phyloP scores from a whole-genome alignment of 1,284 basidiomycete species.

The Ceratobasidium sp. region DNA sequence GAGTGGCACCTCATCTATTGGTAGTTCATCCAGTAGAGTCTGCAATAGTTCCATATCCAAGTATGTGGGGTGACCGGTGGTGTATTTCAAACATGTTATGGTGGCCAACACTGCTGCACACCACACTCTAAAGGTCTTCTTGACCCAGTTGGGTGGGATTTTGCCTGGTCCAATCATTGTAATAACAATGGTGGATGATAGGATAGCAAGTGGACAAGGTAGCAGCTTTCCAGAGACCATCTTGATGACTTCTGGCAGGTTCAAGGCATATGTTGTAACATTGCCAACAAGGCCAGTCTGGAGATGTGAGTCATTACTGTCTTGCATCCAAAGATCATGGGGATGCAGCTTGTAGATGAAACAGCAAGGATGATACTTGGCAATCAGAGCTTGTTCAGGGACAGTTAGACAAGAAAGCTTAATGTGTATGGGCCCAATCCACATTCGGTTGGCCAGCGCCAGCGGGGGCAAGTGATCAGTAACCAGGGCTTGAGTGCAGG shows the following conservation, averaged over 20 bases:
- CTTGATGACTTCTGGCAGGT: conserved; percentile 50
- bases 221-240: conserved; percentile 57
- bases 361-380: conserved; percentile 51
- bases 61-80: conserved; percentile 23
- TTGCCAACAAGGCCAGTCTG: conserved; percentile 56
- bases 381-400: conserved; percentile 54
- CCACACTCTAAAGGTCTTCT: conserved; percentile 53
- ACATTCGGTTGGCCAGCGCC: conserved; percentile 57
- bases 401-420: conserved; percentile 53
- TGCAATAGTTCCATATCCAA: conserved; percentile 50
- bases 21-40: conserved; percentile 50
- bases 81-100: conserved; percentile 30
- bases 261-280: conserved; percentile 55
- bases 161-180: conserved; percentile 56
- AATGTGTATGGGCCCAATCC: conserved; percentile 56
- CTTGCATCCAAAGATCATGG: conserved; percentile 47
- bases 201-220: conserved; percentile 54
- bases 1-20: conserved; percentile 44
- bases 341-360: conserved; percentile 57
- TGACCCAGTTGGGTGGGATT: conserved; percentile 49
- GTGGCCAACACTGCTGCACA: conserved; percentile 52
- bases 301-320: conserved; percentile 44
- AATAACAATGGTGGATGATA: conserved; percentile 56
- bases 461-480: conserved; percentile 49
- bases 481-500: not conserved